phyloP scores from a whole-genome alignment of 495 filamentous ascomycete genomes.

The Talaromyces ruber region DNA sequence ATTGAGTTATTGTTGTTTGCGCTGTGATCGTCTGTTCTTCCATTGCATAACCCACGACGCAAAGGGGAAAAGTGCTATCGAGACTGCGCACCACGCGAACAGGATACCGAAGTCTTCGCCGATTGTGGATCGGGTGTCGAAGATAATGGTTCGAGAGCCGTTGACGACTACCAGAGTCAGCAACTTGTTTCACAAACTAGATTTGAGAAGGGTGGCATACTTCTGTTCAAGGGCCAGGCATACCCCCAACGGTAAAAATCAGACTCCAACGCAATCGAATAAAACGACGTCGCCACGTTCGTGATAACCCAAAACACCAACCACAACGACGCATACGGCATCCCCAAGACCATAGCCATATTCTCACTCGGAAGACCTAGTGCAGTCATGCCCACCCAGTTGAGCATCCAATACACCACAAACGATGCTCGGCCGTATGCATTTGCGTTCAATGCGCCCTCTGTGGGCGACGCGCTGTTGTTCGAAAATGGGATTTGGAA shows the following conservation, averaged over 20 bases:
- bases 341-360: slow-evolving; percentile 59
- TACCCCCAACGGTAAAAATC: slow-evolving; percentile 60
- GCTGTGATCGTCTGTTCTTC: slow-evolving; percentile 37
- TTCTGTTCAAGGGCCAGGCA: slow-evolving; percentile 63
- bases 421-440: slow-evolving; percentile 56
- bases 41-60: slow-evolving; percentile 51
- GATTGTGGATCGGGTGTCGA: slow-evolving; percentile 53
- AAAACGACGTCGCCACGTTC: slow-evolving; percentile 59
- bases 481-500: slow-evolving; percentile 57
- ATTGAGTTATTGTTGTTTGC: not conserved
- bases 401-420: slow-evolving; percentile 67
- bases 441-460: slow-evolving; percentile 39
- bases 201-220: slow-evolving; percentile 19
- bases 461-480: slow-evolving; percentile 29
- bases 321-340: slow-evolving; percentile 61
- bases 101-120: slow-evolving; percentile 58
- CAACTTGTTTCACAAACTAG: slow-evolving; percentile 2
- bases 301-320: slow-evolving; percentile 72
- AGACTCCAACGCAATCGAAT: slow-evolving; percentile 49
- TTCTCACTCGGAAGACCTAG: slow-evolving; percentile 65
- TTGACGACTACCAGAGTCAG: slow-evolving; percentile 42
- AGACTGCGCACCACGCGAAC: slow-evolving; percentile 51
- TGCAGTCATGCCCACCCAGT: slow-evolving; percentile 61
- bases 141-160: slow-evolving; percentile 52
- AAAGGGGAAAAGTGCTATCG: slow-evolving; percentile 50